These are phyloP conservation scores for Tephrocybe sp. DNA, from an alignment of 768 basidiomycete genomes.

Conservation along the genomic window DNA sequence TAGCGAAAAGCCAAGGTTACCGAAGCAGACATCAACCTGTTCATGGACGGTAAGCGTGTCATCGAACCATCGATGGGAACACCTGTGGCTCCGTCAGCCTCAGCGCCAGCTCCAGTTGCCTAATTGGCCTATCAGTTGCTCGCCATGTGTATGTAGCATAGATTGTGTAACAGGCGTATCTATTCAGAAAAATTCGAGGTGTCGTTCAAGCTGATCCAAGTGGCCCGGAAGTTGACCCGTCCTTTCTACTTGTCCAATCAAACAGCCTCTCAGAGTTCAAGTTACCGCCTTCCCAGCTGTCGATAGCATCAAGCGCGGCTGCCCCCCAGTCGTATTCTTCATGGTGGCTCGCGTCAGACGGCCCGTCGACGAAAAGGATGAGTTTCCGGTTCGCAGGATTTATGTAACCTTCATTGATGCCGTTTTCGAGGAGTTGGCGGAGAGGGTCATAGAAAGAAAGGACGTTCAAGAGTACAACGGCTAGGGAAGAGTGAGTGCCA, in stretches of 20 bases:
- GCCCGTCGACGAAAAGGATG: slow-evolving; percentile 75
- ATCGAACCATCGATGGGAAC: slow-evolving; percentile 61
- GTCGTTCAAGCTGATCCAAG: slow-evolving; percentile 6
- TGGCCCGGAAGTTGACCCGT: slow-evolving; percentile 18
- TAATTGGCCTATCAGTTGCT: not conserved
- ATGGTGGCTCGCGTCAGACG: slow-evolving; percentile 47
- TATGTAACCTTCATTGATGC: slow-evolving; percentile 76
- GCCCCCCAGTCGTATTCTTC: slow-evolving; percentile 74
- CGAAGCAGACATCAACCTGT: slow-evolving; percentile 67
- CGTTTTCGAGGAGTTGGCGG: slow-evolving; percentile 66
- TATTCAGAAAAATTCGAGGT: not conserved
- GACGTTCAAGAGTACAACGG: slow-evolving; percentile 87
- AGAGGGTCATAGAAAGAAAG: slow-evolving; percentile 80
- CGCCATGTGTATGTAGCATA: not conserved
- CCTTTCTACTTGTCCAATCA: slow-evolving; percentile 45
- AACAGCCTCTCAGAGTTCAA: slow-evolving; percentile 30
- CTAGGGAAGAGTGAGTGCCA: slow-evolving; percentile 29
- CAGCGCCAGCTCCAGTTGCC: not conserved
- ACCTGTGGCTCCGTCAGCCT: slow-evolving; percentile 16
- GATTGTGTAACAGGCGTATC: not conserved
- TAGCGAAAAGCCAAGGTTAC: slow-evolving; percentile 81
- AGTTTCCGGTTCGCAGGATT: slow-evolving; percentile 54
- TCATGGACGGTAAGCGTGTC: slow-evolving; percentile 79
- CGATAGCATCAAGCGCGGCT: slow-evolving; percentile 62
- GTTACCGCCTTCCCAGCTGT: slow-evolving; percentile 47